phyloP scores from a whole-genome alignment of 345 rosid genomes.

The Pistacia atlantica region DNA sequence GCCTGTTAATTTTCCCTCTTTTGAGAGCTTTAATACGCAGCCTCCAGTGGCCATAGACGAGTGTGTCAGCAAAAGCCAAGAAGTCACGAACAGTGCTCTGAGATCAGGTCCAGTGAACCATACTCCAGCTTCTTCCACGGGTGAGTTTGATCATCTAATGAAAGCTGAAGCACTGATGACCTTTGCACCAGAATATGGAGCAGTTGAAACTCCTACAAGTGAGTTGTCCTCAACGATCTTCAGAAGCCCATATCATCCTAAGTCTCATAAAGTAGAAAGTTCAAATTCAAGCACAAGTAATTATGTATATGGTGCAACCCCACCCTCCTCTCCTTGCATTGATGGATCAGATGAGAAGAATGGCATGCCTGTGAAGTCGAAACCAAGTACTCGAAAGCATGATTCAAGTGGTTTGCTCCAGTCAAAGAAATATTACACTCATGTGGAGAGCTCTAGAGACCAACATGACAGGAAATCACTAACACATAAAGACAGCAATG shows the following conservation, averaged over 20 bases:
- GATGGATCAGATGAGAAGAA: constrained; percentile 70
- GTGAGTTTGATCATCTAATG: constrained; percentile 92
- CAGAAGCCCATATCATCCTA: constrained; percentile 85
- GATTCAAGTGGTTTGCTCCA: constrained; percentile 37
- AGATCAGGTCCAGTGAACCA: constrained; percentile 50
- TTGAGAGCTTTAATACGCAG: constrained; percentile 78
- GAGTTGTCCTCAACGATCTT: constrained; percentile 66
- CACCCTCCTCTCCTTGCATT: constrained; percentile 64
- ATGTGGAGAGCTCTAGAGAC: constrained; percentile 61
- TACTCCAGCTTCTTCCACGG: constrained; percentile 42
- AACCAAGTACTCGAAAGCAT: constrained; percentile 45
- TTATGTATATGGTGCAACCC: constrained; percentile 82
- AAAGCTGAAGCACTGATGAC: constrained; percentile 97
- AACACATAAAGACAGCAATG: constrained; percentile 39
- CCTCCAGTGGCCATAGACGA: constrained; percentile 61
- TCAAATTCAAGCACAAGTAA: constrained; percentile 69
- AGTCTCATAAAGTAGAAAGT: constrained; percentile 66
- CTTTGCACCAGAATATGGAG: constrained; percentile 95
- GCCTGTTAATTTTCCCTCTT: constrained; percentile 77
- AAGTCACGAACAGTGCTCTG: constrained; percentile 47
- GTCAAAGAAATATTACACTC: constrained; percentile 64
- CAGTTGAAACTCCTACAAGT: constrained; percentile 76
- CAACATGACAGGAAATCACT: constrained; percentile 46
- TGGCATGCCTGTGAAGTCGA: constrained; percentile 43
- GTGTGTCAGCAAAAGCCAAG: constrained; percentile 68